Evolutionary conservation across 495 filamentous ascomycete genomes (phyloP), one percentile per base, ranked within the genome.

Genomic region (Podospora conica): DNA sequence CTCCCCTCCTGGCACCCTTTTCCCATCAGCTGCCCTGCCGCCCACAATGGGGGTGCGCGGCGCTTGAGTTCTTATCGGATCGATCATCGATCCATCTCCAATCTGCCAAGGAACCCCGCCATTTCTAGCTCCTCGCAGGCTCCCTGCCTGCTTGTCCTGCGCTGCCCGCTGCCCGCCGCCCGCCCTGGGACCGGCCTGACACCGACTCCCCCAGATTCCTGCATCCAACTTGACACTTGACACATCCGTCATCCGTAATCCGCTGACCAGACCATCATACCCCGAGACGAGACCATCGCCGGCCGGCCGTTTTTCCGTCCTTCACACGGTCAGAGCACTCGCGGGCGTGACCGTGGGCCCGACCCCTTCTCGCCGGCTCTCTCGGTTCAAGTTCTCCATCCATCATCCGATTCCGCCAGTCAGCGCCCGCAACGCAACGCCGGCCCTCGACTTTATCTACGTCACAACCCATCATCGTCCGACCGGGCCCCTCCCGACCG

Each of bases 41-140:
- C 40, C 53, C 21, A 63, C 23, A 25, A 63, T 63, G 61, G 21
- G 61, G 24, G 48, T 20, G 23, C 21, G 61, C 29, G 48, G 48
- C 21, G 23, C 61, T 29, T 54, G 40, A 29, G 8, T 15, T 48
- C n/a, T 7, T 3, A 24, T n/a, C n/a, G n/a, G n/a, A n/a, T n/a
- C n/a, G n/a, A n/a, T n/a, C n/a, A n/a, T n/a, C n/a, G n/a, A n/a
- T n/a, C n/a, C n/a, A n/a, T n/a, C n/a, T n/a, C 60, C 23, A 18
- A 28, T 22, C 33, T 27, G 18, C 22, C 40, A 18, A 29, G n/a
- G 28, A 63, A 63, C 61, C 61, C 61, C 61, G 61, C 61, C 61
- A 63, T 63, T 63, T 22, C 61, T 24, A 24, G 61, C 53, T 63
- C 24, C 61, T 48, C 33, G 33, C 33, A 18, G 33, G 33, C 33